Base-by-base conservation (phyloP, 179 eudicot genomes). In the Patellifolia procumbens region DNA sequence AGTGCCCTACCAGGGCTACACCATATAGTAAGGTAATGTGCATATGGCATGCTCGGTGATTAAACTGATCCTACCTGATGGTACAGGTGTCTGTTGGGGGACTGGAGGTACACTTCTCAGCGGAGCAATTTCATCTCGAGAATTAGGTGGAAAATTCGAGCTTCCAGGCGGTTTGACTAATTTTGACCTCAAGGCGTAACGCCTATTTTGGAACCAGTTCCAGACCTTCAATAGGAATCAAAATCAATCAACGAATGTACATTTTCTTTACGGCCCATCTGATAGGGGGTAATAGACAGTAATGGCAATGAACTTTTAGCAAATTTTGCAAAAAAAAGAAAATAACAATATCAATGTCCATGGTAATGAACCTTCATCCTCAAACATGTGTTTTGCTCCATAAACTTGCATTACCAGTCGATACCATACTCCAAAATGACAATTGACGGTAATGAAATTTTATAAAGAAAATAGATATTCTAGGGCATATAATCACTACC, bases 131-230 rank as follows among this genome's bases (percentile, higher is more conserved):
- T 79, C 94, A 80, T 79, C 86, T 20, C 78, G 87, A 74, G 90
- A 76, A 83, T 81, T n/a, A 48, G 83, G 79, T 31, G 87, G 62
- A 46, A 79, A 62, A 79, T 79, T 88, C 55, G 81, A 62, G 81
- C 83, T 87, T 68, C 85, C 86, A 74, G 90, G 84, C 52, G 87
- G 22, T 80, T 87, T 93, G 6, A 87, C 88, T 63, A 88, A 68
- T 83, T 87, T 91, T 67, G 97, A 88, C 79, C 97, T 91, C 61
- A 93, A 76, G 60, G 99, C 94, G 89, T 90, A 90, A 73, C 99
- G 83, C 82, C 94, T 90, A 82, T 96, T 96, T 67, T 96, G 99
- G 82, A 96, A 96, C 99, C 99, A 96, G 78, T 90, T 96, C 97
- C 96, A 96, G 42, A 93, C 92, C 98, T 94, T 74, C 46, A 64